Evolutionary conservation across 2,329 filamentous ascomycete species (phyloP).

Genomic region (Pseudogymnoascus sp.): DNA sequence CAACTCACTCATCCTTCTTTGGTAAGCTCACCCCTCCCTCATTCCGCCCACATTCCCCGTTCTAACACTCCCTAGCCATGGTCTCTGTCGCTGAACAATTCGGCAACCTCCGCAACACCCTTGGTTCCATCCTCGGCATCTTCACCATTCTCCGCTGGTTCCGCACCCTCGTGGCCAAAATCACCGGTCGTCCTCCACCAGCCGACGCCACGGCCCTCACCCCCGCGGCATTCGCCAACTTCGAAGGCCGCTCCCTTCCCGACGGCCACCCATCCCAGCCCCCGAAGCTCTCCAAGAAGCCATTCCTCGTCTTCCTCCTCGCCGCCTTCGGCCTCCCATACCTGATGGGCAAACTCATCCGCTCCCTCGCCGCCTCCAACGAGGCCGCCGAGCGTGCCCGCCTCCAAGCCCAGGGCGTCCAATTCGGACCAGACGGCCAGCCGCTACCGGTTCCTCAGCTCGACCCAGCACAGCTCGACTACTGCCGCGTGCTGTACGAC

Average conservation of each 20-base stretch:
- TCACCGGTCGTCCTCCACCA: slow-evolving; percentile 84
- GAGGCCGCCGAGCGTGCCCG: slow-evolving; percentile 70
- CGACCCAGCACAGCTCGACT: slow-evolving; percentile 88
- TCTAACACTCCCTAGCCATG: slow-evolving; percentile 59
- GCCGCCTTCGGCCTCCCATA: slow-evolving; percentile 94
- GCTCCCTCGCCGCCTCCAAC: slow-evolving; percentile 70
- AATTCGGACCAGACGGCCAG: slow-evolving; percentile 42
- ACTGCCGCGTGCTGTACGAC: slow-evolving; percentile 91
- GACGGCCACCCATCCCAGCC: slow-evolving; percentile 49
- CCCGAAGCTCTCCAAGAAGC: slow-evolving; percentile 80
- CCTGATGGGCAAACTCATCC: slow-evolving; percentile 93
- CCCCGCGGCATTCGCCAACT: slow-evolving; percentile 81
- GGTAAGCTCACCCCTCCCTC: slow-evolving; percentile 50
- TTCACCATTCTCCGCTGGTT: slow-evolving; percentile 96
- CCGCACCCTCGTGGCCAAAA: slow-evolving; percentile 79
- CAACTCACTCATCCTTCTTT: slow-evolving; percentile 96
- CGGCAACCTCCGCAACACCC: slow-evolving; percentile 81
- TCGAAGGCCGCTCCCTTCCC: slow-evolving; percentile 58
- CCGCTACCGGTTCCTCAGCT: slow-evolving; percentile 44
- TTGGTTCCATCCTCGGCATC: slow-evolving; percentile 89
- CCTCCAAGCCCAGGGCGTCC: slow-evolving; percentile 43
- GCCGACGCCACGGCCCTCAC: slow-evolving; percentile 82
- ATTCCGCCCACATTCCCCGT: slow-evolving; percentile 11
- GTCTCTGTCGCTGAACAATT: slow-evolving; percentile 97
- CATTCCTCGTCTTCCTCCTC: slow-evolving; percentile 89